Base-by-base conservation (phyloP, 2,329 filamentous ascomycete genomes). In the Penicillium vulpinum region DNA sequence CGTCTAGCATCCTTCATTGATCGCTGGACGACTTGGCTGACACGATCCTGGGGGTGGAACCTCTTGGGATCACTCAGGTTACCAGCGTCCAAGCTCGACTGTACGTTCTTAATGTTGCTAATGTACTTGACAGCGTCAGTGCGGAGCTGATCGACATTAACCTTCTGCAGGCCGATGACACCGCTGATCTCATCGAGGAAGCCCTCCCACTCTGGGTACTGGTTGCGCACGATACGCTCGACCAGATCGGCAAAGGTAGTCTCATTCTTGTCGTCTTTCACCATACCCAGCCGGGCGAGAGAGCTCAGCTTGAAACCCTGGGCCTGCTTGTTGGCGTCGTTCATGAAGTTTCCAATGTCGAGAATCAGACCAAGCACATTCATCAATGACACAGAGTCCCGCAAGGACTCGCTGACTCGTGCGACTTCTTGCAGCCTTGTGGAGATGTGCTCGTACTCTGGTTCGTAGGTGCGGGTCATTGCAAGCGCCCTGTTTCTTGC, bases 341-440 rank as follows among this genome's bases (percentile, higher is more conserved):
- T 99, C 94, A 99, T 99, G 82, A 96, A 99, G 76, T 99, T 99
- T 75, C 94, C 94, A 70, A 99, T 96, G 74, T 97, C 93, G 67
- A 99, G 81, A 75, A 99, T 99, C 60, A 97, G 83, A 57, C 93
- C 92, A 55, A 99, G 85, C 45, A 99, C 92, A 64, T 96, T 97
- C 88, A 97, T 96, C 67, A 99, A 79, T 26, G 91, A 89, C 26
- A 96, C 91, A 1, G 92, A 97, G 71, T 96, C 92, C 46, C 93
- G 86, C 53, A 99, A 79, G 10, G 91, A 90, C 77, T 97, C 93
- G 5, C 92, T 93, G 9, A 96, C 92, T 29, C 80, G 80, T 35
- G 95, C 89, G n/a, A 99, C 86, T 59, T 94, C 87, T 63, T 88
- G 88, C 58, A 97, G 85, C 78, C 94, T 96, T 40, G 83, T 81